Conservation (phyloP, 257 asterid species). For the Solanum sejunctum region DNA sequence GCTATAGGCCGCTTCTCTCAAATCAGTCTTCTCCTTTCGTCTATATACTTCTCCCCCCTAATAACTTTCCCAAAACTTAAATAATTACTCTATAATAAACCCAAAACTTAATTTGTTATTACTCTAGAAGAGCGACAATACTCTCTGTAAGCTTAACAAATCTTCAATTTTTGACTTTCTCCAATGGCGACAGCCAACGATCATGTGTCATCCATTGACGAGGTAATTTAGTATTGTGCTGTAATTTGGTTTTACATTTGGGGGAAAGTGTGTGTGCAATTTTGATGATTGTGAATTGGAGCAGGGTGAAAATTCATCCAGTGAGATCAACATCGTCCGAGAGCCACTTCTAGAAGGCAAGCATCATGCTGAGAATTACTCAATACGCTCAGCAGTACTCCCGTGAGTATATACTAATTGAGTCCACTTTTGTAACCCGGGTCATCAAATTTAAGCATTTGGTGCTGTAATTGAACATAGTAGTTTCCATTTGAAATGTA, state of each 20-base stretch:
- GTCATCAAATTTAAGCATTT: not conserved
- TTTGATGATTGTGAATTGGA: not conserved
- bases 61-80: not conserved
- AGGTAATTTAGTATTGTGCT: constrained; percentile 13
- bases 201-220: constrained; percentile 1
- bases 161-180: not conserved
- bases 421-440: not conserved
- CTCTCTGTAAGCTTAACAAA: not conserved
- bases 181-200: not conserved
- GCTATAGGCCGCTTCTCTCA: not conserved
- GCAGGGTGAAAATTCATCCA: constrained; percentile 28
- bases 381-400: constrained; percentile 50
- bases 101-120: not conserved
- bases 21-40: not conserved
- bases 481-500: not conserved
- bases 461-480: not conserved
- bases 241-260: not conserved
- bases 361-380: constrained; percentile 35
- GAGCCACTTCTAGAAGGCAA: constrained; percentile 40
- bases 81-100: not conserved
- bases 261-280: not conserved
- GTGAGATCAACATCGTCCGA: constrained; percentile 21
- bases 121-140: not conserved
- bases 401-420: constrained; percentile 43
- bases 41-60: not conserved